Evolutionary conservation across 768 basidiomycete genomes (phyloP), one percentile per base, ranked within the genome.

Genomic region (Tylopilus vinaceipallidus): DNA sequence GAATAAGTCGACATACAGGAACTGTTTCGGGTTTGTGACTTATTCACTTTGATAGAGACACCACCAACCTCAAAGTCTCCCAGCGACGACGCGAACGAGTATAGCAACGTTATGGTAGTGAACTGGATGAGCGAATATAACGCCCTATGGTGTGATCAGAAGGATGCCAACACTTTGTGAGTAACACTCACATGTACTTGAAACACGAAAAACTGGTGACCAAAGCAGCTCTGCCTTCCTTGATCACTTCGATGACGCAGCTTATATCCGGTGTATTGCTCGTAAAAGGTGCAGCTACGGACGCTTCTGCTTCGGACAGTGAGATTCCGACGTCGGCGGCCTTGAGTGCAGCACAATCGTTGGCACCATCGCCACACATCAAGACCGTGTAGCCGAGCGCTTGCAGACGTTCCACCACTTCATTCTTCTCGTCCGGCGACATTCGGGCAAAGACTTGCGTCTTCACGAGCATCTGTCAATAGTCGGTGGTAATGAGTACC

Each of bases 391-490:
- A 99, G 10, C 95, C 97, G 20, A 99, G 78, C 2, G 80, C 75
- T 60, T 98, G 97, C 11, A 99, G 75, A 2, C 95, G 82, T 67
- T 98, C 95, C 16, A 99, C 91, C 16, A 98, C 83, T 67, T 99
- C 97, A 58, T 98, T 95, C 72, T 99, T 99, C 75, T 98, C 97
- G 64, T 98, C 97, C 0, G 97, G 97, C 9, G 97, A 99, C 97
- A 99, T 98, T 20, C 97, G 83, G 9, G 97, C 95, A 66, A 94
- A 99, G 39, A 98, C 85, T 65, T 97, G 91, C 2, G 95, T 84
- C 68, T 95, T 95, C 27, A 98, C 89, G 17, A 99, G 84, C 93
- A 99, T 97, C 95, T 98, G 47, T 5, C 17, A n/a, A 51, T 46
- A 47, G 26, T 46, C 39, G 50, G 37, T 38, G 46, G 30, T 17